Base-by-base conservation (phyloP, 1,139 yeast species). In the Saccharomyces uvarum region DNA sequence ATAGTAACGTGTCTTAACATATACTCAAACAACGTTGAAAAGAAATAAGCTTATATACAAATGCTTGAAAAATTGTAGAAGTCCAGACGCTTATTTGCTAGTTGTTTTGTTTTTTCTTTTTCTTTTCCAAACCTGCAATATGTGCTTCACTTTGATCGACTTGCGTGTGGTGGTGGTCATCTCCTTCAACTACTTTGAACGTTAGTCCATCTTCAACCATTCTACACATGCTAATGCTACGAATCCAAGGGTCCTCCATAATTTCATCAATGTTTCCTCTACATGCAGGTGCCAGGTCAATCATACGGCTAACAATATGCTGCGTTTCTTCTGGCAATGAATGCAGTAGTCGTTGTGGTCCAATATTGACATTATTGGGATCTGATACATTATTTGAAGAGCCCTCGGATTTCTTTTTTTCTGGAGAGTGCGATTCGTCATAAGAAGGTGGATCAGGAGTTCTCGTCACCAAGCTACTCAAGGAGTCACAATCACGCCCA, bases 121-220 rank as follows among this genome's bases (percentile, higher is more conserved):
- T 83, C 75, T 84, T 87, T 67, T 91, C 97, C 62, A 89, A 79
- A 53, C 95, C 87, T 14, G 97, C 97, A 72, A 91, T 91, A 70
- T 91, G 98, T 0, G 97, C 98, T 64, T 88, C 95, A 56, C 89
- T 84, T 69, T 88, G 96, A 63, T 89, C 96, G 52, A 91, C 97
- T 63, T 82, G 83, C 1, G 97, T 88, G 68, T 91, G 98, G 48
- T 77, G 78, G 68, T 91, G 98, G 65, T 81, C 84, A 3, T 74
- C 72, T 48, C 81, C 78, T 54, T 68, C 58, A 14, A 69, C 63
- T 24, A 73, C 66, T 24, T 68, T 64, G 28, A 63, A 62, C 28
- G 70, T 61, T 44, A 72, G 65, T 1, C 75, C 76, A 13, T 74
- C 69, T 57, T 82, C 83, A 58, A 69, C 80, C 51, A 84, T 80